Percentiles rank a stretch among this genome's conserved stretches.
phyloP scores from a whole-genome alignment of 305 asterid genomes.

The Nicotiana rustica region DNA sequence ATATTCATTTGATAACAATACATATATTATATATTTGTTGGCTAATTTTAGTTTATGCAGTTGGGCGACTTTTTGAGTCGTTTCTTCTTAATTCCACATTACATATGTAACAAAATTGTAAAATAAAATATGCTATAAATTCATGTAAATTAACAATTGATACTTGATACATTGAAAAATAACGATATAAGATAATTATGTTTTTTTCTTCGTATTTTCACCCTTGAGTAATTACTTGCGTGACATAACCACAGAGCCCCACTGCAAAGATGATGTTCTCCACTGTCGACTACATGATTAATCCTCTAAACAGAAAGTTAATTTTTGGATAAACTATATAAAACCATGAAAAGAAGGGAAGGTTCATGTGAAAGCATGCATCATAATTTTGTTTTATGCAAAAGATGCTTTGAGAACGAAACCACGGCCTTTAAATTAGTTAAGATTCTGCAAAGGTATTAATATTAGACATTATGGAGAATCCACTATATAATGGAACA shows the following conservation, averaged over 20 bases:
- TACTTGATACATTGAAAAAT: no score
- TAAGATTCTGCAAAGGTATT: background rate
- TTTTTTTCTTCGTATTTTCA: background rate
- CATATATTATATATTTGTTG: no score
- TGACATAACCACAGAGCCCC: background rate
- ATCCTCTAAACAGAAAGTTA: background rate
- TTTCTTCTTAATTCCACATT: no score
- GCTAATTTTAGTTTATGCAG: no score
- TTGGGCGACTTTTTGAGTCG: no score
- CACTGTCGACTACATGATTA: background rate
- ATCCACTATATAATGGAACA: background rate
- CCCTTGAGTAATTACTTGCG: background rate
- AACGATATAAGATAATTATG: no score
- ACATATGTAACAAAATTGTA: no score
- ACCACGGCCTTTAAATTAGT: background rate
- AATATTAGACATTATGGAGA: background rate
- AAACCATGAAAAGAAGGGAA: background rate
- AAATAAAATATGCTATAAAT: no score
- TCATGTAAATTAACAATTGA: no score
- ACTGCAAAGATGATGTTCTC: background rate
- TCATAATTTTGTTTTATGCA: background rate
- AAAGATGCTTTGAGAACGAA: background rate
- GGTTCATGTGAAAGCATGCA: background rate
- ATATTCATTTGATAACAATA: no score
- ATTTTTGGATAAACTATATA: background rate